Conservation (phyloP, 225 moss, liverwort and hornwort species). For the Pseudoscleropodium purum region DNA sequence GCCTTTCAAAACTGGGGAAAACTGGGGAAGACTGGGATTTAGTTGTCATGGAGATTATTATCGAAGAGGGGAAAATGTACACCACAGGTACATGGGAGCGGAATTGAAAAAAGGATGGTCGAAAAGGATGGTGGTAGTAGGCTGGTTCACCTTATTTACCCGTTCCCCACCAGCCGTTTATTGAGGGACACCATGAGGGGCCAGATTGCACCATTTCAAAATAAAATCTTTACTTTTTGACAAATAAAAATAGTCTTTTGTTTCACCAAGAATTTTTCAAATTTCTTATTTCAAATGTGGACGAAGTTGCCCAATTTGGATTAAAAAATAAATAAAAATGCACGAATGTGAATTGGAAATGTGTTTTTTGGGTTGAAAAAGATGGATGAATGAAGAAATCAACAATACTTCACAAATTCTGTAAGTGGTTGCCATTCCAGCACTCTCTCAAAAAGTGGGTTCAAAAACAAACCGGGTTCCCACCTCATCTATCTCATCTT, state of each 20-base stretch:
- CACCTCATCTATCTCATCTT: neutral
- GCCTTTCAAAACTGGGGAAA: too few relatives aligned
- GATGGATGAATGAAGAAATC: neutral
- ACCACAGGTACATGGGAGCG: neutral
- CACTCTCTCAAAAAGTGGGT: neutral
- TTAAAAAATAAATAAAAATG: neutral
- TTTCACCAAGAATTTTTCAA: fast-evolving
- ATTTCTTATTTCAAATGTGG: neutral
- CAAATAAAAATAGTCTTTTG: neutral
- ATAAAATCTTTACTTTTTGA: neutral
- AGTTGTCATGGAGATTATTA: neutral
- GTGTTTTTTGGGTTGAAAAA: neutral
- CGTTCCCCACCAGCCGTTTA: fast-evolving
- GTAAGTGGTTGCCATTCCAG: too few relatives aligned
- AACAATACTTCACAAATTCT: neutral
- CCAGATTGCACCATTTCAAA: neutral
- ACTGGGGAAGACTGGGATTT: too few relatives aligned
- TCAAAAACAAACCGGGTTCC: neutral
- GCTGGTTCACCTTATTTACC: neutral
- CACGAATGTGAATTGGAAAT: neutral
- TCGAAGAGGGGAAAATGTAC: neutral
- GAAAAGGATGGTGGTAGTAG: too few relatives aligned
- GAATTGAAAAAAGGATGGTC: too few relatives aligned
- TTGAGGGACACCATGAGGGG: too few relatives aligned
- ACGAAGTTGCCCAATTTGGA: neutral